Evolutionary conservation across 768 basidiomycete genomes (phyloP), one percentile per base, ranked within the genome.

Genomic region (Naganishia randhawae): DNA sequence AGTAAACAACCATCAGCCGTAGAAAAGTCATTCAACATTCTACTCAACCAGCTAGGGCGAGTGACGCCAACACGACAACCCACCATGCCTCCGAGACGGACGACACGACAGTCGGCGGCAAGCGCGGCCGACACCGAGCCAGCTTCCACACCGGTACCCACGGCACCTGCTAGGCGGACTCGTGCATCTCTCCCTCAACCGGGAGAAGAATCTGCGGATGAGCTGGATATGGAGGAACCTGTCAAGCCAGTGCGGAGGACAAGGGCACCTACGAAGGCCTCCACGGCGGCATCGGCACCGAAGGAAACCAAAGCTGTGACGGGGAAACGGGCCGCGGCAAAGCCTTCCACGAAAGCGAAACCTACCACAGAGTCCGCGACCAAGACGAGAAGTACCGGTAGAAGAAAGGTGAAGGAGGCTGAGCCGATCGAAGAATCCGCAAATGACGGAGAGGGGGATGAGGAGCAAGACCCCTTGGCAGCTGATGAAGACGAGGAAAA

Each of bases 31-130:
- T 29, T 61, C 57, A 61, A 61, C 57, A 61, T 61, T 48, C 45
- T 2, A n/a, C 16, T 17, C 53, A 54, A 1, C 8, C 53, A 14
- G 53, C 9, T 45, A 35, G 22, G 48, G 45, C 50, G 33, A 35
- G 29, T 19, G 22, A 48, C 13, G 25, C 31, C 65, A 22, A 19
- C 65, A 19, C 13, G 14, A 52, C 51, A 51, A 25, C 29, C 50
- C 51, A 57, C 66, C 10, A 69, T 69, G 68, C 68, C 68, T 14
- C 68, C 68, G 16, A 32, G 68, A 64, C 32, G 68, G 9, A 64
- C 68, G 3, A 69, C 68, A 22, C 33, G 68, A 42, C 63, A 45
- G 14, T 51, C 61, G 29, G 41, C 63, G 3, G 62, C 68, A 10
- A 52, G 48, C n/a, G 52, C 48, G 14, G 41, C 37, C 11, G 41